Conservation (phyloP, 2,329 filamentous ascomycete genomes). For the Verticillium klebahnii region DNA sequence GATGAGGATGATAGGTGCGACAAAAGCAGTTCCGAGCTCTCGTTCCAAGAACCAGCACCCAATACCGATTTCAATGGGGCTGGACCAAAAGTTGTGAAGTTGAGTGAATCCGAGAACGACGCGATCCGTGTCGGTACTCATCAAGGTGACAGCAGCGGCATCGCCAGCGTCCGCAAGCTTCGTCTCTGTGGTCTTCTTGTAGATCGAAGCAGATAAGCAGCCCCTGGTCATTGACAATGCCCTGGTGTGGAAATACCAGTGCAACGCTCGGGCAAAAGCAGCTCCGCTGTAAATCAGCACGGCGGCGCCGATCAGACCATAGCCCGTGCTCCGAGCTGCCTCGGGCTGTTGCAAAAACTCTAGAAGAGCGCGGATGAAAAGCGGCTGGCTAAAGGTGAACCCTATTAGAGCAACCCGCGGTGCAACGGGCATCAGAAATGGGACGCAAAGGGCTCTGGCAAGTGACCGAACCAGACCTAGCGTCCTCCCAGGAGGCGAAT, state of each 20-base stretch:
- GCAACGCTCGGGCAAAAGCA: constrained; percentile 25
- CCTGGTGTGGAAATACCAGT: constrained; percentile 24
- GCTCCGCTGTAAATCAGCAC: constrained; percentile 26
- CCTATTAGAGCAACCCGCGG: constrained; percentile 32
- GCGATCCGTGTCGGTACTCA: constrained; percentile 32
- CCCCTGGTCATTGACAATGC: constrained; percentile 23
- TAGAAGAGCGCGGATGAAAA: constrained; percentile 34
- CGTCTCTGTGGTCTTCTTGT: constrained; percentile 24
- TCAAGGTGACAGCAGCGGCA: constrained; percentile 28
- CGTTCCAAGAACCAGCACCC: constrained; percentile 26
- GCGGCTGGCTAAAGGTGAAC: constrained; percentile 37
- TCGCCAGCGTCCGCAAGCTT: constrained; percentile 18
- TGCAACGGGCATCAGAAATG: constrained; percentile 27
- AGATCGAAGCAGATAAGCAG: constrained; percentile 22
- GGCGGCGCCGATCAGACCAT: constrained; percentile 27
- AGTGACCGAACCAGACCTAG: constrained; percentile 24
- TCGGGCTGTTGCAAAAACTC: constrained; percentile 22
- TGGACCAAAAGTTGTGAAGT: constrained; percentile 31
- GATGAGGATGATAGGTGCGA: constrained; percentile 24
- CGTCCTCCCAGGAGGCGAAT: constrained; percentile 10
- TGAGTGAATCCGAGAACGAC: constrained; percentile 22
- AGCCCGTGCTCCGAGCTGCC: constrained; percentile 17
- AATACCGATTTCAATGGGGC: constrained; percentile 23
- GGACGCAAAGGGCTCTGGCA: constrained; percentile 22
- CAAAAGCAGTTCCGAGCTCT: constrained; percentile 24